Base-by-base conservation (phyloP, 1,139 yeast species). In the Zygotorulaspora mrakii region DNA sequence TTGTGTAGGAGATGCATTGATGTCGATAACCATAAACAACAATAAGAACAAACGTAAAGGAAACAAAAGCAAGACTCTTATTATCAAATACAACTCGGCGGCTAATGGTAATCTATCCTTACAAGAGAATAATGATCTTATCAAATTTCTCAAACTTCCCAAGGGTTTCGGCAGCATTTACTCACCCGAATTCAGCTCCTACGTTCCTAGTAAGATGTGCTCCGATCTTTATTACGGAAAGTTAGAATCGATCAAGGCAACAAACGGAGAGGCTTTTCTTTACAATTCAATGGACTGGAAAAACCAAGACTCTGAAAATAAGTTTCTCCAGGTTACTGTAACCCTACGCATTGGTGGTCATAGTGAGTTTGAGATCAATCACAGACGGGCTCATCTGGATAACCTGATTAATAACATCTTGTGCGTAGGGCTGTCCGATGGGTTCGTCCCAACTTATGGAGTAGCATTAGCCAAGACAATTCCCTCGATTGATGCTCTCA, bases 231-330 rank as follows among this genome's bases (percentile, higher is more conserved):
- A 48, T 35, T 59, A 48, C 37, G 64, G 65, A 9, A 43, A 44
- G 9, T 16, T 59, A 6, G 59, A 53, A 22, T 52, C 64, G 2
- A 34, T 59, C 6, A 59, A 59, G 37, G 61, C 60, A 4, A 57
- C 64, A 2, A 54, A 55, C 6, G 61, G 57, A 8, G 64, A 60
- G 37, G 53, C 61, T n/a, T 54, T 59, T 31, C 36, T 59, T 9
- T 56, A 59, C 47, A 58, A 57, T 35, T 43, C 51, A 9, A 30
- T 39, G 16, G 43, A 40, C 3, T 35, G 42, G 25, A 32, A 32
- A 2, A 39, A 27, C n/a, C 43, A 39, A 9, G 43, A 41, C n/a
- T 27, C 37, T 16, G 28, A 42, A 6, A 39, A 45, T 35, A 27
- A 37, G 10, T 44, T 47, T 9, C 36, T 54, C 21, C 52, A 47